phyloP scores from a whole-genome alignment of 176 grass and related monocot species.

The Aegilops sharonensis region DNA sequence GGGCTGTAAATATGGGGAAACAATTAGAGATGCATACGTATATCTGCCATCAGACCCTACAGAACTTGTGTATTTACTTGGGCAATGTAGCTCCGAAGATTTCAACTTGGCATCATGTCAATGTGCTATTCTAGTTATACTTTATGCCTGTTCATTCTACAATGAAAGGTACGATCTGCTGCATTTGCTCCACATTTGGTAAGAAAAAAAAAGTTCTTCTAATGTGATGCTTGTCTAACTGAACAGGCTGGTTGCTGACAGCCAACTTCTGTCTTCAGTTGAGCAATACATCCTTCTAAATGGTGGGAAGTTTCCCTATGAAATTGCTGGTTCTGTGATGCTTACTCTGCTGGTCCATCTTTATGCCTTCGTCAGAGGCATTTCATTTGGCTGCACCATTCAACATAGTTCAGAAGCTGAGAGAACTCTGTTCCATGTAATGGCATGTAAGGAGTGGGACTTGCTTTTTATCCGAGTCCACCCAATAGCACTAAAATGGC shows the following conservation, averaged over 20 bases:
- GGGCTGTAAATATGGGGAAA: constrained; percentile 62
- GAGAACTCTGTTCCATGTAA: constrained; percentile 66
- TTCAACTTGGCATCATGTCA: constrained; percentile 80
- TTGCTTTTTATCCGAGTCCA: constrained; percentile 59
- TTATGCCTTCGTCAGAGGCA: constrained; percentile 76
- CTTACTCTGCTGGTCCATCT: constrained; percentile 76
- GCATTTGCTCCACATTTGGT: constrained; percentile 17
- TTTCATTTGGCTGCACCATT: constrained; percentile 33
- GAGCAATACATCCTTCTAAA: constrained; percentile 97
- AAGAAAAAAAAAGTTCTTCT: constrained; percentile 5
- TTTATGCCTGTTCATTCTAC: constrained; percentile 78
- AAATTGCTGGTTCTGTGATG: constrained; percentile 50
- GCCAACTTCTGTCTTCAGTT: constrained; percentile 79
- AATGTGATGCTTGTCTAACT: constrained; percentile 33
- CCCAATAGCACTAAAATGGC: constrained; percentile 72
- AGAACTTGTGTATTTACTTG: constrained; percentile 81
- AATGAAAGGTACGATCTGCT: constrained; percentile 64
- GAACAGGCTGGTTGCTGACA: constrained; percentile 61
- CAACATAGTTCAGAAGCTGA: constrained; percentile 77
- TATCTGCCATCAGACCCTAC: constrained; percentile 77
- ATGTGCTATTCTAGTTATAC: constrained; percentile 66
- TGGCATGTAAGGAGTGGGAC: constrained; percentile 66
- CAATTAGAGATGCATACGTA: constrained; percentile 74
- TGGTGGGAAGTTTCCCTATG: constrained; percentile 50
- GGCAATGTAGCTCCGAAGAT: constrained; percentile 64